phyloP scores from a whole-genome alignment of 495 filamentous ascomycete species.

The Aspergillus incahuasiensis region DNA sequence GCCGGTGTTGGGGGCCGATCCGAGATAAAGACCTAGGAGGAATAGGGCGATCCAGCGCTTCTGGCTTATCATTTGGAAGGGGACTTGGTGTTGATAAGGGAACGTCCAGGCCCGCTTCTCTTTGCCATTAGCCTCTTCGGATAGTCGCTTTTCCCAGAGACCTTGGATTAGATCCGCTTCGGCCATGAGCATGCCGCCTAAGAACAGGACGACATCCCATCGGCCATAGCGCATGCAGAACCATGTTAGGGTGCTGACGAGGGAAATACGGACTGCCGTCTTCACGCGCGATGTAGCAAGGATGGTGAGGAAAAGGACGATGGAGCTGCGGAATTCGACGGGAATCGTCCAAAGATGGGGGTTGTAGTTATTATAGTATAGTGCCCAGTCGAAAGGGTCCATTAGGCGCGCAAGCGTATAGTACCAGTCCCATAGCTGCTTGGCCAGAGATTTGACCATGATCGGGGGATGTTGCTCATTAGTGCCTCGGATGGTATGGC shows the following conservation, averaged over 20 bases:
- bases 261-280: conserved; percentile 40
- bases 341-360: conserved; percentile 73
- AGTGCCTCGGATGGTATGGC: conserved; percentile 41
- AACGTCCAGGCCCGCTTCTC: conserved; percentile 17
- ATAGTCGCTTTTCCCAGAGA: conserved; percentile 31
- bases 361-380: conserved; percentile 56
- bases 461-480: conserved; percentile 45
- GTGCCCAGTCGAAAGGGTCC: conserved; percentile 52
- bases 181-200: conserved; percentile 55
- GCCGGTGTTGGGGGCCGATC: conserved; percentile 40
- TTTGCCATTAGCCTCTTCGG: conserved; percentile 6
- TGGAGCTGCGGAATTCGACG: conserved; percentile 60
- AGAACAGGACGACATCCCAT: conserved; percentile 57
- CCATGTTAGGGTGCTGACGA: conserved; percentile 42
- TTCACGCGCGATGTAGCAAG: conserved; percentile 51
- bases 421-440: conserved; percentile 47
- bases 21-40: conserved; percentile 39
- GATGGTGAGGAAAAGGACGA: conserved; percentile 59
- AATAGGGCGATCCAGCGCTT: conserved; percentile 52
- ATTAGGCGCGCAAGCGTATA: conserved; percentile 43
- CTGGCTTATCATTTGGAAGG: conserved; percentile 39
- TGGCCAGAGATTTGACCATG: conserved; percentile 37
- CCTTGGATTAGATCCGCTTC: conserved; percentile 52
- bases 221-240: conserved; percentile 56
- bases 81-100: conserved; percentile 24